These are phyloP conservation scores for Phialemoniopsis sp. DNA, from an alignment of 2,329 filamentous ascomycete species.

Conservation along the genomic window DNA sequence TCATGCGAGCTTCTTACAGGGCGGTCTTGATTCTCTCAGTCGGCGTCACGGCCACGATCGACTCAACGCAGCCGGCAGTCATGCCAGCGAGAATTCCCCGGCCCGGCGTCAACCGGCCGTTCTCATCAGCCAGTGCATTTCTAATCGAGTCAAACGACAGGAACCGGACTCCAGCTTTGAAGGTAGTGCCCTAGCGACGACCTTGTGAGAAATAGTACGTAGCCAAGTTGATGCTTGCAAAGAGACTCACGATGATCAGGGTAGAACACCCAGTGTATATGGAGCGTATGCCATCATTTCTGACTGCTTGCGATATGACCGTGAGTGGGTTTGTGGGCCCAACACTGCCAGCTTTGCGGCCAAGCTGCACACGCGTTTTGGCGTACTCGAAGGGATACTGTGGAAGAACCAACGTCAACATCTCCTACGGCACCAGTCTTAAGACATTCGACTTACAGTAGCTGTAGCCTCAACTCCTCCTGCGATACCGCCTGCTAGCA, in stretches of 20 bases:
- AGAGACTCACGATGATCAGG: conserved; percentile 39
- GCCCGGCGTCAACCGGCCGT: conserved; percentile 49
- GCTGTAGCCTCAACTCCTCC: conserved; percentile 47
- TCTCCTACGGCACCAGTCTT: no score
- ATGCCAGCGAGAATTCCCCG: conserved; percentile 61
- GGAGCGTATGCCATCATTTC: conserved; percentile 50
- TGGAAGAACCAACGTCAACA: background rate
- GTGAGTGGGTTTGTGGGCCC: conserved; percentile 49
- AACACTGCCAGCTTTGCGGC: conserved; percentile 16
- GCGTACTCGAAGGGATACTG: conserved; percentile 65
- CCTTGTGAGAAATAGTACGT: background rate
- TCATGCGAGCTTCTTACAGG: conserved; percentile 28
- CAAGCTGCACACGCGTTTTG: conserved; percentile 58
- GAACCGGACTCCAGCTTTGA: conserved; percentile 64
- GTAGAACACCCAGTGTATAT: conserved; percentile 62
- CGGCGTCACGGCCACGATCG: conserved; percentile 61
- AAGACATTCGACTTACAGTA: conserved; percentile 27
- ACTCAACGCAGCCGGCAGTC: conserved; percentile 57
- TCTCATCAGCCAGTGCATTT: conserved; percentile 48
- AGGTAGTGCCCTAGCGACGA: conserved; percentile 43
- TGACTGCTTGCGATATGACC: conserved; percentile 50
- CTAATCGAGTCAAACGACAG: conserved; percentile 64
- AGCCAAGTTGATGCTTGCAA: background rate
- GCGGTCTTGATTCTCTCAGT: conserved; percentile 67
- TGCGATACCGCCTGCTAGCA: conserved; percentile 45